Percentiles rank a stretch among this genome's conserved stretches.
Evolutionary conservation across 768 basidiomycete species (phyloP).

Genomic region (Boletus reticuloceps): DNA sequence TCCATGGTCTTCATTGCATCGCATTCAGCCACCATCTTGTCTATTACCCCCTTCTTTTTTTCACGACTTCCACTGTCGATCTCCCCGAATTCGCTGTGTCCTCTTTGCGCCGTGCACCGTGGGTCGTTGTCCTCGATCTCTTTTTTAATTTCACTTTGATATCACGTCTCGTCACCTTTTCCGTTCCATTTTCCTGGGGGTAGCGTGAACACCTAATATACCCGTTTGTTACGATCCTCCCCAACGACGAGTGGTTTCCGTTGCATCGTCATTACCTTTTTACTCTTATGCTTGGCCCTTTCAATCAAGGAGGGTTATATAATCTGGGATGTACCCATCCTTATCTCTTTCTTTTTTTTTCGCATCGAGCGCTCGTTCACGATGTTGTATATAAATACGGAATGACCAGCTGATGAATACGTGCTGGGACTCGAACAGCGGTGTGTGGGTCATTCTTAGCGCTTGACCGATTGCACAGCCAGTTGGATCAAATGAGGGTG

Average conservation of each 20-base stretch:
- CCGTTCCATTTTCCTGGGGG: constrained; percentile 6
- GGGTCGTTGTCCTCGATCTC: constrained; percentile 10
- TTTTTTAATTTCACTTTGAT: background rate
- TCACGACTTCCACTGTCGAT: background rate
- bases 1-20: constrained; percentile 22
- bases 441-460: background rate
- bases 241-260: constrained; percentile 14
- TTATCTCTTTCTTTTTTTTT: background rate
- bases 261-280: background rate
- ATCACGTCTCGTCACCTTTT: background rate
- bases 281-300: background rate
- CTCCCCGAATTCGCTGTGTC: background rate
- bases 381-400: constrained; percentile 17
- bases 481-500: background rate
- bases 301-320: background rate
- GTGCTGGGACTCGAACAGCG: background rate
- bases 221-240: constrained; percentile 21
- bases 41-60: constrained; percentile 12
- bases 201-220: constrained; percentile 25
- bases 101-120: background rate
- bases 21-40: constrained; percentile 23
- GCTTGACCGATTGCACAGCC: background rate
- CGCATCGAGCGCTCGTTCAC: constrained; percentile 4
- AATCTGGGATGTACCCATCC: background rate
- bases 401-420: constrained; percentile 6